Conservation (phyloP, 2,329 filamentous ascomycete species). For the Pseudocercospora ulei region DNA sequence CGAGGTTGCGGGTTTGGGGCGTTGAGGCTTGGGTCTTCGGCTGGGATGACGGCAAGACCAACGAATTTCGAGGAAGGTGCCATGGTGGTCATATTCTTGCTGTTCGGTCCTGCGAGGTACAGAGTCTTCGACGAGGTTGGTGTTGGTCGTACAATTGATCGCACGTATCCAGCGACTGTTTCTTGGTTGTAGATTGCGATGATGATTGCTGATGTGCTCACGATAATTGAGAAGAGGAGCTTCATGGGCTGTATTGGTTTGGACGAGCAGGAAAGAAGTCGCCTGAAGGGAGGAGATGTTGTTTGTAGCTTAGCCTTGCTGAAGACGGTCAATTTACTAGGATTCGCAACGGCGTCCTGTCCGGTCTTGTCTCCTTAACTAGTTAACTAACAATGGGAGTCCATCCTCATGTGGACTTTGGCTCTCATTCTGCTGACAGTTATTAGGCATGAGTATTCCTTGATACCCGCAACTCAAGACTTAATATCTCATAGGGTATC, state of each 20-base stretch:
- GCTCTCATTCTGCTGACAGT: too few species aligned
- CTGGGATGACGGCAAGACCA: slow-evolving; percentile 44
- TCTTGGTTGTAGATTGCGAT: slow-evolving; percentile 29
- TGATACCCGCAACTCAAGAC: too few species aligned
- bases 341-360: not conserved
- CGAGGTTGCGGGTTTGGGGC: slow-evolving; percentile 59
- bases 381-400: too few species aligned
- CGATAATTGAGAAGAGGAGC: slow-evolving; percentile 34
- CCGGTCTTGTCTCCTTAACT: not conserved
- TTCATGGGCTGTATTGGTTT: slow-evolving; percentile 22
- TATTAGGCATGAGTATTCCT: too few species aligned
- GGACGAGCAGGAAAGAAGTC: slow-evolving; percentile 7
- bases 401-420: too few species aligned
- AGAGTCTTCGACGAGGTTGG: slow-evolving; percentile 24
- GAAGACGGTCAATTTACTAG: slow-evolving; percentile 1
- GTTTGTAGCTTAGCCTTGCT: slow-evolving; percentile 8
- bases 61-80: slow-evolving; percentile 35
- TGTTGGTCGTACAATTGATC: slow-evolving; percentile 33
- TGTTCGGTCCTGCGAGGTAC: slow-evolving; percentile 31
- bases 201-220: slow-evolving; percentile 37
- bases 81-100: slow-evolving; percentile 30
- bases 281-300: slow-evolving; percentile 14
- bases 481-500: too few species aligned
- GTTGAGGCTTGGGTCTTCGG: slow-evolving; percentile 37
- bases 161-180: slow-evolving; percentile 34